These are phyloP conservation scores for Chondrus crispus DNA, from an alignment of 23 red algal species.

Conservation along the genomic window DNA sequence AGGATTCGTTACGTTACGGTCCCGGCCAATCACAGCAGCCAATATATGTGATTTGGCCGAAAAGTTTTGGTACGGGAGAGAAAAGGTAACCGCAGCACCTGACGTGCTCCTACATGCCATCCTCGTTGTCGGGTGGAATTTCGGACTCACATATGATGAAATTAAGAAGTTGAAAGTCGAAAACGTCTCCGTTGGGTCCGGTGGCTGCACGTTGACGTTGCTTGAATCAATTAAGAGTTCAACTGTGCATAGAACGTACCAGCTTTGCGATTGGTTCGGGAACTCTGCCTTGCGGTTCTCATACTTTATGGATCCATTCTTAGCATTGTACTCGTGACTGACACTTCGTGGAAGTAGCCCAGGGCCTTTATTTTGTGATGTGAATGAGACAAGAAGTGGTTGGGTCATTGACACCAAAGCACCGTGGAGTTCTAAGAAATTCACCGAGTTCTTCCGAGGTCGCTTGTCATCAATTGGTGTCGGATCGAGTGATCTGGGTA, in stretches of 20 bases:
- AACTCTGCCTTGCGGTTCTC: neutral
- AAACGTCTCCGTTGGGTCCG: neutral
- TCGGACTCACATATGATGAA: neutral
- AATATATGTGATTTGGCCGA: slow-evolving; percentile 19
- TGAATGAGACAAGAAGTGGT: neutral
- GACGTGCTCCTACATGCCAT: slow-evolving; percentile 8
- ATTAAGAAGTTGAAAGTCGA: neutral
- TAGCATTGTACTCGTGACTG: neutral
- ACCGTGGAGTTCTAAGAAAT: neutral
- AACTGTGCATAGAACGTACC: neutral
- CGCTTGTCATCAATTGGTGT: neutral
- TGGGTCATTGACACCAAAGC: neutral
- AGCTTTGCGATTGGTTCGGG: neutral
- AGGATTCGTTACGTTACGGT: neutral
- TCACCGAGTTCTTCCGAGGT: neutral
- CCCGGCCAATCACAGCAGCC: neutral
- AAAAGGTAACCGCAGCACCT: neutral
- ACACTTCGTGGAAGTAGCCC: neutral
- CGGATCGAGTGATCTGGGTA: neutral
- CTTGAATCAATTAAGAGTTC: neutral
- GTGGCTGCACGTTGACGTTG: neutral
- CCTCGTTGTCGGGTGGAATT: neutral
- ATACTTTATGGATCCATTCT: neutral
- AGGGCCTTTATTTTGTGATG: neutral
- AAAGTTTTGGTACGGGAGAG: slow-evolving; percentile 4